A percentile compares a stretch with the other conserved stretches of the same genome.
These are phyloP conservation scores for Melanomma pulvis-pyrius DNA, from an alignment of 495 filamentous ascomycete genomes.

Conservation along the genomic window DNA sequence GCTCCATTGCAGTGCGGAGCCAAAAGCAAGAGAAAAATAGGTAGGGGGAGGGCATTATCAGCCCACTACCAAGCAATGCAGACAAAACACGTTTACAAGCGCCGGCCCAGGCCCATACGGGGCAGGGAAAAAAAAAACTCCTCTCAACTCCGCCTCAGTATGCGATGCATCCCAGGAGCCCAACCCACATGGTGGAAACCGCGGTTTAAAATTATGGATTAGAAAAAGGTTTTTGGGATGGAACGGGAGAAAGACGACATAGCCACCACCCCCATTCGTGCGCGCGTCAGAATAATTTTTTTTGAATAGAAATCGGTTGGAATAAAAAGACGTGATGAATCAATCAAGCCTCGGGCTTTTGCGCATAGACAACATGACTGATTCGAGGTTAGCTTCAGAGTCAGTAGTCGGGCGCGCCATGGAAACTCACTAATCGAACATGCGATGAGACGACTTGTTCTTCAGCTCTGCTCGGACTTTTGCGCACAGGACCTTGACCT, in stretches of 20 bases:
- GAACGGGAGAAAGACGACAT: not conserved
- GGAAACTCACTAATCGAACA: slow-evolving; percentile 28
- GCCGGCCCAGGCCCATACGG: no score
- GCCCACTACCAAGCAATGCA: no score
- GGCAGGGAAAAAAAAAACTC: no score
- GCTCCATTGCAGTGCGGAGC: no score
- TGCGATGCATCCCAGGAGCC: not conserved
- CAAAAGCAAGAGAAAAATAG: no score
- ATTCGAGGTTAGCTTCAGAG: not conserved
- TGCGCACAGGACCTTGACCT: slow-evolving; percentile 28
- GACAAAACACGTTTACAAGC: no score
- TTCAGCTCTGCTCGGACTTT: slow-evolving; percentile 32
- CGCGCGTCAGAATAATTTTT: not conserved
- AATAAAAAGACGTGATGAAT: not conserved
- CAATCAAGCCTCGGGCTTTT: slow-evolving; percentile 12
- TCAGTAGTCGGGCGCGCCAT: not conserved
- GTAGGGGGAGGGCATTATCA: no score
- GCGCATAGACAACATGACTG: slow-evolving; percentile 28
- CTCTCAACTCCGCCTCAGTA: not conserved
- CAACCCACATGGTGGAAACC: not conserved
- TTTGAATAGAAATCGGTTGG: not conserved
- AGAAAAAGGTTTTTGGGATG: not conserved
- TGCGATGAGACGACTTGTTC: slow-evolving; percentile 20
- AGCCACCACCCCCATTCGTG: not conserved
- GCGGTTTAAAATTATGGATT: not conserved